phyloP scores from a whole-genome alignment of 257 asterid species.

The Ehretia macrophylla region DNA sequence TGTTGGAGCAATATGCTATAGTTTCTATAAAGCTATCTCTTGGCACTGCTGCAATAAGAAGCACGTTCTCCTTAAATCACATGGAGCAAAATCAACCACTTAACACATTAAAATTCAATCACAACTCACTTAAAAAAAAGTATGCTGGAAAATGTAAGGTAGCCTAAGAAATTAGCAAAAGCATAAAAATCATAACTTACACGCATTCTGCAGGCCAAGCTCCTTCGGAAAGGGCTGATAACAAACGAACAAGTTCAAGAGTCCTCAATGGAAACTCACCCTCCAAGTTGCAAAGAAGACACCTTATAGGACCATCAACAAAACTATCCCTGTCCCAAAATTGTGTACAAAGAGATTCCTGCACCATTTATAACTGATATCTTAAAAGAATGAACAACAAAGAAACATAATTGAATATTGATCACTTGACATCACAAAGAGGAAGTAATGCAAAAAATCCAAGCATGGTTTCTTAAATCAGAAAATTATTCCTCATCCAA shows the following conservation, averaged over 20 bases:
- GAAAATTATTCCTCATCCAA: conserved; percentile 27
- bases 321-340: conserved; percentile 94
- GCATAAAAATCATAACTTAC: conserved; percentile 52
- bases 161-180: background rate
- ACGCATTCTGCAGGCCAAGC: conserved; percentile 94
- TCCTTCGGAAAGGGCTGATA: conserved; percentile 86
- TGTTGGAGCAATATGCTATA: too few species aligned
- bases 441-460: conserved; percentile 5
- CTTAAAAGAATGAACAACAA: conserved; percentile 20
- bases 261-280: conserved; percentile 82
- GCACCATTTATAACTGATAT: conserved; percentile 28
- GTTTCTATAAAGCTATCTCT: too few species aligned
- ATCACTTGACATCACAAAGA: background rate
- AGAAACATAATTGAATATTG: background rate
- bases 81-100: too few species aligned
- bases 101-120: too few species aligned
- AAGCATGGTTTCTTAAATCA: background rate
- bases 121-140: background rate
- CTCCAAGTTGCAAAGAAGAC: conserved; percentile 82
- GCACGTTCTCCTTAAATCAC: too few species aligned
- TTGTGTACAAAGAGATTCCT: conserved; percentile 90
- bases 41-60: too few species aligned
- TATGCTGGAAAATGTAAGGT: background rate
- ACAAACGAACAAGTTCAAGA: conserved; percentile 58
- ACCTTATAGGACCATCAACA: conserved; percentile 89